Percentiles rank a stretch among this genome's conserved stretches.
phyloP scores from a whole-genome alignment of 1,139 yeast species.

The Pichia sp. region DNA sequence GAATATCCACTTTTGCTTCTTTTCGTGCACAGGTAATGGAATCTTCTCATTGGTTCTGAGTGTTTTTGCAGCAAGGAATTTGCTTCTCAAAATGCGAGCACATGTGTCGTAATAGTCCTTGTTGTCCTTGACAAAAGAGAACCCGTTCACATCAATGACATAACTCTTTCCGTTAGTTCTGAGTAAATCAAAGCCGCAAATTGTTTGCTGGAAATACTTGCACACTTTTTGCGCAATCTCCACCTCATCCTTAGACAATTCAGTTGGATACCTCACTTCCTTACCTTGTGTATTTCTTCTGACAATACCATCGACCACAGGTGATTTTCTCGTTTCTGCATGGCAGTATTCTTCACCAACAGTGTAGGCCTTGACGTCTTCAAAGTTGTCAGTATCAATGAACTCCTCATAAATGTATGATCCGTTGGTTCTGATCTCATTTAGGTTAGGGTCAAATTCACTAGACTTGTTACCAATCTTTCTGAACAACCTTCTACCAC shows the following conservation, averaged over 20 bases:
- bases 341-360: conserved; percentile 90
- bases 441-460: conserved; percentile 82
- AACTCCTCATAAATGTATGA: conserved; percentile 89
- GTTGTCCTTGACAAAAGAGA: conserved; percentile 95
- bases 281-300: conserved; percentile 97
- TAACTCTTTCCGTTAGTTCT: conserved; percentile 84
- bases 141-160: conserved; percentile 97
- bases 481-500: conserved; percentile 89
- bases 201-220: conserved; percentile 79
- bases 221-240: conserved; percentile 75
- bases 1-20: conserved; percentile 93
- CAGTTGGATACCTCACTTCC: conserved; percentile 86
- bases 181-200: conserved; percentile 93
- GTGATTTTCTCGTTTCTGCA: conserved; percentile 97
- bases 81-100: conserved; percentile 66
- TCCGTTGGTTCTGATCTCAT: conserved; percentile 77
- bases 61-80: conserved; percentile 59
- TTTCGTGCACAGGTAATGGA: conserved; percentile 34
- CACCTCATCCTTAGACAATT: conserved; percentile 66
- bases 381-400: conserved; percentile 97
- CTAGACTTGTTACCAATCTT: conserved; percentile 97
- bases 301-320: conserved; percentile 98
- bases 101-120: conserved; percentile 78
- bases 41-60: conserved; percentile 7
- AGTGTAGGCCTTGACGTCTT: conserved; percentile 97